phyloP scores from a whole-genome alignment of 2,329 filamentous ascomycete genomes.

The Xylariaceae sp. region DNA sequence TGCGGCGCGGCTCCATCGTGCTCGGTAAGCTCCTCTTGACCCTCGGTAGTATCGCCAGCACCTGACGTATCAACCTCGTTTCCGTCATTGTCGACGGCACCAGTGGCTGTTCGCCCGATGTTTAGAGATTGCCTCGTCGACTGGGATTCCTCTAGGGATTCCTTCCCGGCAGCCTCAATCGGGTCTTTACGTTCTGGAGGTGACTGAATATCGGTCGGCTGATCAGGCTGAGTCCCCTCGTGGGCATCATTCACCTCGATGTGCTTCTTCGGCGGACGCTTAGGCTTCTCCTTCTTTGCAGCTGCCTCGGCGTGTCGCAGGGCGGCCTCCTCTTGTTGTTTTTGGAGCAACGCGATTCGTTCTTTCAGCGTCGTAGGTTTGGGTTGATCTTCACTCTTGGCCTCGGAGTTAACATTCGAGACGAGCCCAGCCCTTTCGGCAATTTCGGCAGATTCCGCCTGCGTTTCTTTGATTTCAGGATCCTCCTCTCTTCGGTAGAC shows the following conservation, averaged over 20 bases:
- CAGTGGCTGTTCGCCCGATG: constrained; percentile 50
- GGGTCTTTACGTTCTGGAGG: constrained; percentile 43
- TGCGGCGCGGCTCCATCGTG: constrained; percentile 57
- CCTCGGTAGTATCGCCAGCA: constrained; percentile 59
- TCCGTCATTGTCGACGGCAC: constrained; percentile 46
- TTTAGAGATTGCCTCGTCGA: constrained; percentile 36
- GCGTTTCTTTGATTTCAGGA: constrained; percentile 60
- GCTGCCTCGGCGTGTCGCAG: constrained; percentile 71
- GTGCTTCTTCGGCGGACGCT: constrained; percentile 65
- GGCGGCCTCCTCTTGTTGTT: constrained; percentile 87
- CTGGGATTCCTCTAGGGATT: constrained; percentile 47
- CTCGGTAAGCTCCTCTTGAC: constrained; percentile 56
- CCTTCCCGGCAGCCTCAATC: constrained; percentile 42
- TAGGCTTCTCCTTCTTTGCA: constrained; percentile 83
- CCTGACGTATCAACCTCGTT: constrained; percentile 63
- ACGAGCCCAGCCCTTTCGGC: constrained; percentile 64
- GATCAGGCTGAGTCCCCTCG: constrained; percentile 30
- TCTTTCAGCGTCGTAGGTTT: constrained; percentile 94
- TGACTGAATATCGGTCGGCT: constrained; percentile 30
- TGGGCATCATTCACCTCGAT: constrained; percentile 41
- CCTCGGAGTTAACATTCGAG: constrained; percentile 37
- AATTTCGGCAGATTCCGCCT: constrained; percentile 59
- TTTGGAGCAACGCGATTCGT: constrained; percentile 87
- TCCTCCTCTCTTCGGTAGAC: constrained; percentile 86
- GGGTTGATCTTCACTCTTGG: constrained; percentile 68